Conservation (phyloP, 2,329 filamentous ascomycete species). For the Diplodia intermedia region DNA sequence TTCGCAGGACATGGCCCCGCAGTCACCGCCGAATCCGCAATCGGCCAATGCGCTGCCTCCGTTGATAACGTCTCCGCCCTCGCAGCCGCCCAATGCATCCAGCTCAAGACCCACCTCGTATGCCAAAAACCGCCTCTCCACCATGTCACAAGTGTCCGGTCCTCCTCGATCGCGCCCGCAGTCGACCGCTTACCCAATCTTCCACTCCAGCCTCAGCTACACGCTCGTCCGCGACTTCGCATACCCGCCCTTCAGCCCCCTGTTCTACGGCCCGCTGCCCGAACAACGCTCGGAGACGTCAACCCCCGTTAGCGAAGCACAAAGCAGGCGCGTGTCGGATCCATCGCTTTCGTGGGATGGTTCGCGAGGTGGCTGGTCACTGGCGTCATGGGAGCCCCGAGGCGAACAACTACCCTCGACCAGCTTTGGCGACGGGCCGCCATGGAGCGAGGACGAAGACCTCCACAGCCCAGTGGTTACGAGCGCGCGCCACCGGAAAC, state of each 20-base stretch:
- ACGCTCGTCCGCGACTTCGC: conserved; percentile 96
- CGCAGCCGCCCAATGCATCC: conserved; percentile 62
- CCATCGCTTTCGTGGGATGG: conserved; percentile 76
- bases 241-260: conserved; percentile 79
- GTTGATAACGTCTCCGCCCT: conserved; percentile 58
- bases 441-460: conserved; percentile 95
- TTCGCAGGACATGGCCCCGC: conserved; percentile 27
- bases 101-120: conserved; percentile 67
- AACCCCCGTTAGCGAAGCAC: conserved; percentile 79
- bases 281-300: conserved; percentile 79
- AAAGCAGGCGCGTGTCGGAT: conserved; percentile 78
- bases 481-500: conserved; percentile 82
- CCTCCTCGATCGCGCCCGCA: conserved; percentile 73
- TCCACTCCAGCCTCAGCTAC: conserved; percentile 85
- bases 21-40: conserved; percentile 41
- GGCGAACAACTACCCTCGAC: conserved; percentile 79
- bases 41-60: conserved; percentile 55
- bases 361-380: conserved; percentile 64
- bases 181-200: conserved; percentile 82
- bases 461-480: conserved; percentile 87
- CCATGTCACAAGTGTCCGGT: conserved; percentile 76
- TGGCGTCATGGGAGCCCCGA: conserved; percentile 59
- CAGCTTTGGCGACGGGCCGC: conserved; percentile 79
- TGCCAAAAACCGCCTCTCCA: conserved; percentile 76
- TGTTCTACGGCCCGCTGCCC: conserved; percentile 92